A percentile compares a stretch with the other conserved stretches of the same genome.
phyloP scores from a whole-genome alignment of 805 yeast genomes.

The Zygoascus bituminiphila region DNA sequence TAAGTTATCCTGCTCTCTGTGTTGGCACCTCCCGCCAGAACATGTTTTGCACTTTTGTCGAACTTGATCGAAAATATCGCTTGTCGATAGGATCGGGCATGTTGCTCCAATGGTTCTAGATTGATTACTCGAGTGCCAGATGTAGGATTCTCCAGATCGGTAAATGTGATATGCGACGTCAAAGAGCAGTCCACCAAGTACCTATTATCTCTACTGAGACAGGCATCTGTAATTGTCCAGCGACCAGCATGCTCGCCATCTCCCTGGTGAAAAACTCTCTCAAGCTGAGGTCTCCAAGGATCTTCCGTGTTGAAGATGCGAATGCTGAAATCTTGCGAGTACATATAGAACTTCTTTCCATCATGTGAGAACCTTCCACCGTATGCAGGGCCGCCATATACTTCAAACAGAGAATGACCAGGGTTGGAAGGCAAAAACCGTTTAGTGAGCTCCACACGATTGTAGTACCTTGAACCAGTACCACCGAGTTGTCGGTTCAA shows the following conservation, averaged over 20 bases:
- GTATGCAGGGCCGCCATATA: slow-evolving; percentile 18
- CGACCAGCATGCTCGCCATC: slow-evolving; percentile 10
- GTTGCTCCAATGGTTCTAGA: neutral
- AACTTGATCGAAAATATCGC: slow-evolving; percentile 21
- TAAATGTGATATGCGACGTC: slow-evolving; percentile 13
- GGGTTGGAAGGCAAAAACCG: slow-evolving; percentile 13
- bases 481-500: slow-evolving; percentile 11
- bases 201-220: slow-evolving; percentile 19
- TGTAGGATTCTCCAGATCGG: neutral
- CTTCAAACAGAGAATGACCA: slow-evolving; percentile 7
- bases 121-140: neutral
- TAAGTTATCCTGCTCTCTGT: slow-evolving; percentile 12
- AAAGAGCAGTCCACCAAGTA: slow-evolving; percentile 16
- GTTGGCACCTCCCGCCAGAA: slow-evolving; percentile 21
- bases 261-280: slow-evolving; percentile 4
- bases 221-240: slow-evolving; percentile 26
- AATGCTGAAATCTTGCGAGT: slow-evolving; percentile 22
- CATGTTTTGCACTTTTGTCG: slow-evolving; percentile 17
- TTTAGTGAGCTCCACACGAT: slow-evolving; percentile 11
- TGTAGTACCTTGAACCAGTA: neutral
- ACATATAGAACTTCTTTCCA: slow-evolving; percentile 21
- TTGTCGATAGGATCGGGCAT: slow-evolving; percentile 1
- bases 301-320: slow-evolving; percentile 17
- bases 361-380: slow-evolving; percentile 25
- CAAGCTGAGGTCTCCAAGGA: slow-evolving; percentile 14